phyloP scores from a whole-genome alignment of 1,284 basidiomycete species.

The Inonotus hispidus region DNA sequence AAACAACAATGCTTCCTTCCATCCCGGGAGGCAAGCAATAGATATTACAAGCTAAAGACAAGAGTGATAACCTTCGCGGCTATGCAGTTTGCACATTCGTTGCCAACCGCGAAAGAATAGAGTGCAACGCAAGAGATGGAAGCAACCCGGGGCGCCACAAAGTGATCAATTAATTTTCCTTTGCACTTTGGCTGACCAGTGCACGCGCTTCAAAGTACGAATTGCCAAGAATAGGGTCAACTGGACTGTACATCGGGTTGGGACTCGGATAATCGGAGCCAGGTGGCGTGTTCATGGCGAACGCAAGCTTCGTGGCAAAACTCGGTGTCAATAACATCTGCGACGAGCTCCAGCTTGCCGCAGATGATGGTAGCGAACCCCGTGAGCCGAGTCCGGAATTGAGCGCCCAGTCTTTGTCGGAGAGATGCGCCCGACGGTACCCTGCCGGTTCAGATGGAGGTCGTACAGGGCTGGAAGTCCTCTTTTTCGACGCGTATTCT shows the following conservation, averaged over 20 bases:
- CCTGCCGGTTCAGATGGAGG: constrained; percentile 19
- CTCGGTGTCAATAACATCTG: constrained; percentile 15
- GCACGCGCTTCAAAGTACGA: constrained; percentile 15
- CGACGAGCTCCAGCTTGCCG: constrained; percentile 10
- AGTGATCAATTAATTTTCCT: constrained; percentile 31
- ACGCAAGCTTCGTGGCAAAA: constrained; percentile 16
- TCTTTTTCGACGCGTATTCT: constrained; percentile 13
- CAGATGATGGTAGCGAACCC: constrained; percentile 1
- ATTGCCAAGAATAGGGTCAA: constrained; percentile 20
- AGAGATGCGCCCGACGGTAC: constrained; percentile 6
- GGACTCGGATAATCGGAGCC: constrained; percentile 15
- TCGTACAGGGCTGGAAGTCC: constrained; percentile 20
- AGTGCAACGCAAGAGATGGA: not conserved
- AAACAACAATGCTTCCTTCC: not conserved
- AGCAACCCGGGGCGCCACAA: constrained; percentile 2
- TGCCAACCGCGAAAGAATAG: not conserved
- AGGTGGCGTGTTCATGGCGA: constrained; percentile 13
- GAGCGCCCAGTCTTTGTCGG: constrained; percentile 6
- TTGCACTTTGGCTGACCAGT: constrained; percentile 23
- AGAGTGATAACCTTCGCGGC: constrained; percentile 24
- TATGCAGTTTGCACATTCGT: constrained; percentile 27
- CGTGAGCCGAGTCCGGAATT: not conserved
- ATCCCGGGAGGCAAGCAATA: not conserved
- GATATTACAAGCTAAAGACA: not conserved
- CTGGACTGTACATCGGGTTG: constrained; percentile 13